Conservation (phyloP, 345 rosid species). For the Camelina hispida region DNA sequence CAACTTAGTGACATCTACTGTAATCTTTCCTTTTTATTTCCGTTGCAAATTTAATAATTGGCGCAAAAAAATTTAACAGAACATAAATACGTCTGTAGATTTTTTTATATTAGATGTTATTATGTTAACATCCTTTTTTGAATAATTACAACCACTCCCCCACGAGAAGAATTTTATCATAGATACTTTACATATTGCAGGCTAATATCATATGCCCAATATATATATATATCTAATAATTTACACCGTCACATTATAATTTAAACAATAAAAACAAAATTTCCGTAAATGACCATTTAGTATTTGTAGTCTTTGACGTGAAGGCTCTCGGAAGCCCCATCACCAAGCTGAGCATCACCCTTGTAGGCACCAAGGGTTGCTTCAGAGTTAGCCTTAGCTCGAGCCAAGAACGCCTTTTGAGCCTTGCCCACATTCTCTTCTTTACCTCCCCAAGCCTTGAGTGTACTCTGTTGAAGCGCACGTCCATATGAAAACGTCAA, state of each 20-base stretch:
- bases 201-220: background rate
- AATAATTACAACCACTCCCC: slow-evolving; percentile 2
- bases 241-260: background rate
- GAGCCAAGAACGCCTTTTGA: slow-evolving; percentile 61
- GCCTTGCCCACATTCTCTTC: slow-evolving; percentile 69
- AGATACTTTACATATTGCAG: background rate
- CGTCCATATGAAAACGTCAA: slow-evolving; percentile 95
- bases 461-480: slow-evolving; percentile 97
- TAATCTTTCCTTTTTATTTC: background rate
- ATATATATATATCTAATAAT: background rate
- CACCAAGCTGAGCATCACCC: slow-evolving; percentile 73
- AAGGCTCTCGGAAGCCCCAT: slow-evolving; percentile 88
- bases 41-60: background rate
- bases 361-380: slow-evolving; percentile 80
- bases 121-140: background rate
- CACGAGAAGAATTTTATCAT: background rate
- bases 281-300: slow-evolving; percentile 2
- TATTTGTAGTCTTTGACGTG: slow-evolving; percentile 50
- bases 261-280: background rate
- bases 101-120: background rate
- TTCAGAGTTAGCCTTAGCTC: slow-evolving; percentile 93
- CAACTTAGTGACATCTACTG: background rate
- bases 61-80: background rate
- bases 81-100: background rate
- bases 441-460: slow-evolving; percentile 92